phyloP scores from a whole-genome alignment of 805 yeast species.

The Wickerhamiella cacticola region DNA sequence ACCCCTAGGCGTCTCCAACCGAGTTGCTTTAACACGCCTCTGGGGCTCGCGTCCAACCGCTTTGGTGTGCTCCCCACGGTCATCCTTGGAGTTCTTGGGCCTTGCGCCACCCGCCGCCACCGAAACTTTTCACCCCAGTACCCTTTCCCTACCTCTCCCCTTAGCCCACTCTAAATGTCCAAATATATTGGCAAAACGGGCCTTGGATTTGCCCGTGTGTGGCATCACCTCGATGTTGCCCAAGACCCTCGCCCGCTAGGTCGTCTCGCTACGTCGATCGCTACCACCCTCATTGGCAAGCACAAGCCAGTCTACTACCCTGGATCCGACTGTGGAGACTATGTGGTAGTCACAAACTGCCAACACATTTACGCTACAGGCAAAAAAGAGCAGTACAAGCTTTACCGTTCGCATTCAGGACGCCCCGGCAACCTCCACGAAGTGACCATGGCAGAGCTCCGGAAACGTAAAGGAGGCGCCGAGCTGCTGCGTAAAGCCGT shows the following conservation, averaged over 20 bases:
- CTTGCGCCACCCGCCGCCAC: neutral
- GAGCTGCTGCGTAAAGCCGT: constrained; percentile 82
- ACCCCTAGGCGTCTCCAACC: too few species aligned
- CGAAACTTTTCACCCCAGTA: constrained; percentile 1
- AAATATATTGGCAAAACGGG: constrained; percentile 42
- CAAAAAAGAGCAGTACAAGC: constrained; percentile 63
- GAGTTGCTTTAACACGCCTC: too few species aligned
- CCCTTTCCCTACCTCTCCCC: neutral
- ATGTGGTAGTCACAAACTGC: constrained; percentile 92
- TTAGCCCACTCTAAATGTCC: constrained; percentile 19
- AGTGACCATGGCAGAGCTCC: constrained; percentile 66
- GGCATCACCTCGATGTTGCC: constrained; percentile 94
- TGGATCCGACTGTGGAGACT: constrained; percentile 79
- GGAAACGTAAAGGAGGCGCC: constrained; percentile 71
- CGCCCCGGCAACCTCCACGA: constrained; percentile 84
- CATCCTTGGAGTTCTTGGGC: neutral
- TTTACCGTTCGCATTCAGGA: constrained; percentile 79
- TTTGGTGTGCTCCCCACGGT: neutral
- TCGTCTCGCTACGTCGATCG: constrained; percentile 80
- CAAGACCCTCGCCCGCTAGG: constrained; percentile 79
- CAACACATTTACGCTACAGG: constrained; percentile 74
- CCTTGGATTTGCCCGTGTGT: constrained; percentile 66
- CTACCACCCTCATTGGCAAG: constrained; percentile 84
- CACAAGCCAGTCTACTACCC: constrained; percentile 84
- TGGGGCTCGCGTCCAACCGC: too few species aligned